phyloP scores from a whole-genome alignment of 78 protist species.

The Guillardia theta region DNA sequence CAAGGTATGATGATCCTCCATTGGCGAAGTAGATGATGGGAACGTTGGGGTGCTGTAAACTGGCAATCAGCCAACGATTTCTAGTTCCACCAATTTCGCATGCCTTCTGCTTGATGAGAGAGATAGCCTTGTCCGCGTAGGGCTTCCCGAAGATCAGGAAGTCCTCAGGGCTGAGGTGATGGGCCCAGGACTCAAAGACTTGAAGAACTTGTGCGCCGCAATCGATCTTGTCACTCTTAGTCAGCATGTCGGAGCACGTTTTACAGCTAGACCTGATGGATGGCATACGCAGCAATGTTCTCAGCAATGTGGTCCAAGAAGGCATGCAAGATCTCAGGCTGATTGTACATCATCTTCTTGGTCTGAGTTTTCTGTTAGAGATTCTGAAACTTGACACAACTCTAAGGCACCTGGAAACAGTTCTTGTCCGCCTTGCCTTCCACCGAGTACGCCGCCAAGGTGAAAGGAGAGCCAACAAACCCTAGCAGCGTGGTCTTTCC shows the following conservation, averaged over 20 bases:
- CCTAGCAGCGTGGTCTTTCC: slow-evolving; percentile 33
- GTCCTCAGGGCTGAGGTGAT: slow-evolving; percentile 62
- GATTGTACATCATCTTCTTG: slow-evolving; percentile 43
- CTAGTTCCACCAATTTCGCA: not conserved
- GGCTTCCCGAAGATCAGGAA: not conserved
- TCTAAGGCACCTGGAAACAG: not conserved
- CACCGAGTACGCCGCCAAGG: slow-evolving; percentile 83
- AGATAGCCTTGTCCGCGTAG: not conserved
- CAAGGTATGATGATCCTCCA: slow-evolving; percentile 20
- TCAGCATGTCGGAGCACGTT: too few species aligned
- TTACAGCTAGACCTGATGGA: slow-evolving; percentile 34
- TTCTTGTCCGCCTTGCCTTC: slow-evolving; percentile 83
- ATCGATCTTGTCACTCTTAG: not conserved
- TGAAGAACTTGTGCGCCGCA: slow-evolving; percentile 56
- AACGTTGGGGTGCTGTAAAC: not conserved
- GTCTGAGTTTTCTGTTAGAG: too few species aligned
- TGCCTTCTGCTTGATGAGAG: not conserved
- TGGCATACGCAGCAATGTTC: slow-evolving; percentile 5
- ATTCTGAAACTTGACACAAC: too few species aligned
- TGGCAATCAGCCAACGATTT: not conserved
- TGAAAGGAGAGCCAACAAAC: slow-evolving; percentile 81
- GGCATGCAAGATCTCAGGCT: not conserved
- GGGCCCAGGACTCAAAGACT: slow-evolving; percentile 86
- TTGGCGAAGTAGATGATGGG: slow-evolving; percentile 36
- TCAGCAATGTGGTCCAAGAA: not conserved